A percentile compares a stretch with the other conserved stretches of the same genome.
phyloP scores from a whole-genome alignment of 352 stramenopile genomes.

The Pythium plurisporium region DNA sequence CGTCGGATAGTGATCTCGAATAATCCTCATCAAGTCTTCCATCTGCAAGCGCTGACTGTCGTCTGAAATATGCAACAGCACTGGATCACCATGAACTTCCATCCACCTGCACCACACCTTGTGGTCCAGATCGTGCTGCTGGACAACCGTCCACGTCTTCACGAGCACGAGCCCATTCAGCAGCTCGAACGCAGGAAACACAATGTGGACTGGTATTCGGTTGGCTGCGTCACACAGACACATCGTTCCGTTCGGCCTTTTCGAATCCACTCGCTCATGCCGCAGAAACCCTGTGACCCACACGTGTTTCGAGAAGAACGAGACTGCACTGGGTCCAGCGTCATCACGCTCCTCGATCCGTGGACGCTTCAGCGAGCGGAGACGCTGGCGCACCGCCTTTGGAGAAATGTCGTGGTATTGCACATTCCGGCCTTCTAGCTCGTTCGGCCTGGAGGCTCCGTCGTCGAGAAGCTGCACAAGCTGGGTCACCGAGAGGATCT shows the following conservation, averaged over 20 bases:
- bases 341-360: neutral
- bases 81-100: constrained; percentile 32
- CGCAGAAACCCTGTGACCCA: constrained; percentile 51
- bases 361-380: constrained; percentile 10
- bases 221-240: constrained; percentile 35
- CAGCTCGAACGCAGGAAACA: constrained; percentile 29
- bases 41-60: neutral
- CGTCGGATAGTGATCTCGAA: constrained; percentile 29
- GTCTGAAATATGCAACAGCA: neutral
- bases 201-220: constrained; percentile 30
- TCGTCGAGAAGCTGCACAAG: constrained; percentile 6
- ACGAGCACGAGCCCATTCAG: constrained; percentile 55
- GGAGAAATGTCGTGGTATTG: constrained; percentile 5
- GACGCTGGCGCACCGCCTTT: neutral
- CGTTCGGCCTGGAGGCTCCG: neutral
- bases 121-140: neutral
- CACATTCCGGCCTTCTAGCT: constrained; percentile 1
- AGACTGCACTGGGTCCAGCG: neutral
- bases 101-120: constrained; percentile 25
- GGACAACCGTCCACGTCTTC: constrained; percentile 52
- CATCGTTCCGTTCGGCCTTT: neutral
- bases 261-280: constrained; percentile 8
- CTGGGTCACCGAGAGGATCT: constrained; percentile 21
- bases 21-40: constrained; percentile 19
- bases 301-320: constrained; percentile 30